These are phyloP conservation scores for Setaria viridis DNA, from an alignment of 202 grass and related monocot genomes.

Conservation along the genomic window DNA sequence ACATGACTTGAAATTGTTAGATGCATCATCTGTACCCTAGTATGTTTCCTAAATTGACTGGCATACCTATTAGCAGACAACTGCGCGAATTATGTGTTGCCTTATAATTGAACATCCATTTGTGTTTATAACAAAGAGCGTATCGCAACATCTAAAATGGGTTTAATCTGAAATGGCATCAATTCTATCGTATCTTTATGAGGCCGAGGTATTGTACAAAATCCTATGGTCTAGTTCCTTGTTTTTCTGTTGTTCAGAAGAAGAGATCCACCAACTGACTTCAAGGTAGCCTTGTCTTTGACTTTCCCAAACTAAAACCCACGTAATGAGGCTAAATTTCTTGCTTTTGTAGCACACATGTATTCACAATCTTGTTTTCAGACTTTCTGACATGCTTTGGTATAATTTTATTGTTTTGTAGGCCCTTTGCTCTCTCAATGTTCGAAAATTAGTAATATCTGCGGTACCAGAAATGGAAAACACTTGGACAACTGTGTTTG, in stretches of 20 bases:
- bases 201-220: conserved; percentile 25
- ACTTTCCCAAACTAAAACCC: neutral
- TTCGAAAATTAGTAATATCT: conserved; percentile 71
- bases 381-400: conserved; percentile 46
- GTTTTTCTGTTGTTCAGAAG: conserved; percentile 21
- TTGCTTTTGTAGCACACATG: conserved; percentile 26
- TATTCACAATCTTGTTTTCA: conserved; percentile 39
- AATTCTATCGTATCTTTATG: conserved; percentile 33
- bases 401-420: conserved; percentile 53
- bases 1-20: conserved; percentile 24
- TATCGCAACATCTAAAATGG: conserved; percentile 31
- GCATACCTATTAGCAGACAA: conserved; percentile 14
- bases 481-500: conserved; percentile 85
- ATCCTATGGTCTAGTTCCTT: neutral
- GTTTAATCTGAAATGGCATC: conserved; percentile 16
- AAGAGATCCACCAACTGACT: neutral
- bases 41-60: conserved; percentile 35
- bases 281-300: conserved; percentile 31
- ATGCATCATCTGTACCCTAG: conserved; percentile 24
- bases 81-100: neutral
- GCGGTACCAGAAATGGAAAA: conserved; percentile 80
- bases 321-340: conserved; percentile 26
- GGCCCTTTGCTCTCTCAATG: conserved; percentile 69
- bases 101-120: conserved; percentile 22
- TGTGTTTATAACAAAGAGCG: conserved; percentile 4